These are phyloP conservation scores for Vitis hybrid DNA, from an alignment of 177 flowering plant species.

Conservation along the genomic window DNA sequence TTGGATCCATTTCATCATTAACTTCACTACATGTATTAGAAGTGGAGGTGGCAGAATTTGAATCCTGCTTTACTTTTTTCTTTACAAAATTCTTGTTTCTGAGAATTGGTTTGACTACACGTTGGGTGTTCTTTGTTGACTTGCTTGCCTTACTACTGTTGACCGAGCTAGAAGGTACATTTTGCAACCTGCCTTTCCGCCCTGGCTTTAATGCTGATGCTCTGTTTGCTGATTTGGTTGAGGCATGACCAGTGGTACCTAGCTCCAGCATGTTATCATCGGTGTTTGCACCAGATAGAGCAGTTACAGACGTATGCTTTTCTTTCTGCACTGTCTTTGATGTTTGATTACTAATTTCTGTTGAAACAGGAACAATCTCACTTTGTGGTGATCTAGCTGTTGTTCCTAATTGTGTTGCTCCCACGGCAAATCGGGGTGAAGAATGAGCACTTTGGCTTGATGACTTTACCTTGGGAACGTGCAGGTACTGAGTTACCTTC, in stretches of 20 bases:
- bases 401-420: neutral
- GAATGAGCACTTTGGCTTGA: slow-evolving; percentile 26
- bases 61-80: slow-evolving; percentile 43
- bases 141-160: slow-evolving; percentile 35
- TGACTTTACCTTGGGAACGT: slow-evolving; percentile 15
- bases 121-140: slow-evolving; percentile 26
- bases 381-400: slow-evolving; percentile 6
- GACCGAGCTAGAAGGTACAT: slow-evolving; percentile 19
- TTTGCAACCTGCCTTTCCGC: slow-evolving; percentile 35
- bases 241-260: slow-evolving; percentile 5
- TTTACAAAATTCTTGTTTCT: slow-evolving; percentile 37
- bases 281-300: slow-evolving; percentile 13
- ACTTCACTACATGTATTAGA: slow-evolving; percentile 14
- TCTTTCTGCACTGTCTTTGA: slow-evolving; percentile 21
- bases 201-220: slow-evolving; percentile 25
- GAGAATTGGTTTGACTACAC: slow-evolving; percentile 29
- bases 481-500: slow-evolving; percentile 15
- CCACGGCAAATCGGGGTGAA: slow-evolving; percentile 29
- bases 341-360: slow-evolving; percentile 20
- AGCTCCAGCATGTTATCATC: slow-evolving; percentile 7
- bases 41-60: slow-evolving; percentile 16
- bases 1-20: slow-evolving; percentile 9
- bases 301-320: slow-evolving; percentile 8
- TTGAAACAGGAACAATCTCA: slow-evolving; percentile 16
- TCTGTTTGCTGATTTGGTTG: slow-evolving; percentile 30